Percentiles rank a stretch among this genome's conserved stretches.
Conservation (phyloP, 306 rosid genomes). For the Sindora glabra region DNA sequence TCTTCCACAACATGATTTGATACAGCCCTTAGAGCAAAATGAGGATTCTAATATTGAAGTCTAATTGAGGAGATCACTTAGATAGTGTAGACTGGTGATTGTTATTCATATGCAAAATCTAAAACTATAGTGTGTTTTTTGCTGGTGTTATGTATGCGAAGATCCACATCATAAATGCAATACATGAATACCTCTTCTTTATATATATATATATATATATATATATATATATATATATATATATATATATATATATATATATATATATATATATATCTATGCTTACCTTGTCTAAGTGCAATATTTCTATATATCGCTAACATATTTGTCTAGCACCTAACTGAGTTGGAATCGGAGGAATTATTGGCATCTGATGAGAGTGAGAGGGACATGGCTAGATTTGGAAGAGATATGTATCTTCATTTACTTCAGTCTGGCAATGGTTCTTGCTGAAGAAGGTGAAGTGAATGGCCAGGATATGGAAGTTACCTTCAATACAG, state of each 20-base stretch:
- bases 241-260: too few species aligned
- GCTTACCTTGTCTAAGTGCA: too few species aligned
- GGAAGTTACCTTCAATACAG: constrained; percentile 93
- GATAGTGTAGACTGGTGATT: too few species aligned
- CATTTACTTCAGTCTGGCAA: constrained; percentile 49
- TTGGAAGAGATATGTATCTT: constrained; percentile 45
- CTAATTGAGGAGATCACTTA: too few species aligned
- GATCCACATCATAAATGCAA: too few species aligned
- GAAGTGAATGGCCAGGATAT: constrained; percentile 56
- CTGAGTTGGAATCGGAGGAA: constrained; percentile 62
- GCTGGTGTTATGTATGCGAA: background rate
- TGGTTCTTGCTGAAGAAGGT: constrained; percentile 54
- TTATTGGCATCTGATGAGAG: constrained; percentile 68
- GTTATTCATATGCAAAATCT: background rate
- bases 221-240: too few species aligned
- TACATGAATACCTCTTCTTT: background rate
- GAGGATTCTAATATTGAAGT: too few species aligned
- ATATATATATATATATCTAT: background rate
- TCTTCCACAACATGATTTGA: too few species aligned
- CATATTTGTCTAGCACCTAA: constrained; percentile 31
- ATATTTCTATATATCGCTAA: background rate
- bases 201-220: background rate
- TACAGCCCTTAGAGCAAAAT: too few species aligned
- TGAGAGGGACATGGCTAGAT: constrained; percentile 54
- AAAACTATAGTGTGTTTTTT: background rate